These are phyloP conservation scores for Colletotrichum horii DNA, from an alignment of 2,329 filamentous ascomycete genomes.

Conservation along the genomic window DNA sequence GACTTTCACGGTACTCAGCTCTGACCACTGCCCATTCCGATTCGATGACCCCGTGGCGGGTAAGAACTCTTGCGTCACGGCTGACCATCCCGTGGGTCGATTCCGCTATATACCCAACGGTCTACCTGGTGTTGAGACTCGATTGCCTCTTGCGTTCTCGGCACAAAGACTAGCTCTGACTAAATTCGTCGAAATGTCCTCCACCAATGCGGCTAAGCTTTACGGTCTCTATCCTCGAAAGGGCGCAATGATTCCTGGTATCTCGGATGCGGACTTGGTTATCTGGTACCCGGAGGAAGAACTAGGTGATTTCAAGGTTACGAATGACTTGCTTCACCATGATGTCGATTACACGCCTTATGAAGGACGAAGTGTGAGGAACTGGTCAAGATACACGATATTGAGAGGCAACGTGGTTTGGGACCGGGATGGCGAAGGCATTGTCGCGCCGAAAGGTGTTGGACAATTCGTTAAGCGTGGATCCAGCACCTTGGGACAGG, in stretches of 20 bases:
- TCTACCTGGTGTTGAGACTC: constrained; percentile 61
- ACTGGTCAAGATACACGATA: background rate
- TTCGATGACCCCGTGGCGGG: background rate
- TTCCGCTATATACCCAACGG: constrained; percentile 66
- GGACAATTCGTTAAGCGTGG: constrained; percentile 54
- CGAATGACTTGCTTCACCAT: background rate
- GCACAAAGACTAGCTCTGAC: background rate
- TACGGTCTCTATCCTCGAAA: constrained; percentile 60
- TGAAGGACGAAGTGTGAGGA: background rate
- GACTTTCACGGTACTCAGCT: constrained; percentile 51
- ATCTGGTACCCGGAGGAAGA: background rate
- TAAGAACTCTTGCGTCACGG: constrained; percentile 30
- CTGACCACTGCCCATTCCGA: background rate
- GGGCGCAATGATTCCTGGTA: constrained; percentile 52
- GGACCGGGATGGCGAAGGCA: background rate
- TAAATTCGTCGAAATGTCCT: constrained; percentile 57
- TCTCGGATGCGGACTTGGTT: constrained; percentile 52
- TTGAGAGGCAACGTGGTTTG: background rate
- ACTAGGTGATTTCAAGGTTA: background rate
- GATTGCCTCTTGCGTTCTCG: constrained; percentile 45
- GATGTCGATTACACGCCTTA: background rate
- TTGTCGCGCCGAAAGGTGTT: constrained; percentile 41
- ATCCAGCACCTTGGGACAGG: constrained; percentile 9
- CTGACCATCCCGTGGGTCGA: constrained; percentile 39
- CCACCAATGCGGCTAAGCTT: constrained; percentile 59